Conservation (phyloP, 148 eudicot genomes). For the Amaranthus cruentus region DNA sequence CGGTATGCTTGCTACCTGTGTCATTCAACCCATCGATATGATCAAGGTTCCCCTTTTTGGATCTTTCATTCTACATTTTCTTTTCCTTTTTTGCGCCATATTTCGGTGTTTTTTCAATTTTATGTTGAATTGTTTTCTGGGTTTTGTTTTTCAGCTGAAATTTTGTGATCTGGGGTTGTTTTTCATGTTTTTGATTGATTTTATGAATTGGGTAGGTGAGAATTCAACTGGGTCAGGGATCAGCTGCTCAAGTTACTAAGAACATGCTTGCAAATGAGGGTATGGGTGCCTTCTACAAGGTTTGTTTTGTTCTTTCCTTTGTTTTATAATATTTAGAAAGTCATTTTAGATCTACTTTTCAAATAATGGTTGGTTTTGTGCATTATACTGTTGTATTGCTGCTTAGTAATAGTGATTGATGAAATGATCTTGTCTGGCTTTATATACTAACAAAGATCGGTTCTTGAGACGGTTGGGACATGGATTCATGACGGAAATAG, state of each 20-base stretch:
- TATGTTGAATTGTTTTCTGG: neutral
- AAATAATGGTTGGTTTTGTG: neutral
- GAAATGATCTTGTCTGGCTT: neutral
- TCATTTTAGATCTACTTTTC: neutral
- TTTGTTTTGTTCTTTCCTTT: conserved; percentile 18
- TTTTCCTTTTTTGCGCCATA: neutral
- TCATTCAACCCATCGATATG: conserved; percentile 46
- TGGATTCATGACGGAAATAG: neutral
- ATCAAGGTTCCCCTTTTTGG: conserved; percentile 24
- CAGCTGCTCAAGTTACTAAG: conserved; percentile 63
- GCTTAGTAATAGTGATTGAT: neutral
- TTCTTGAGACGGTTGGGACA: neutral
- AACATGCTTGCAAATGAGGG: conserved; percentile 88
- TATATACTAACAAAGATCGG: neutral
- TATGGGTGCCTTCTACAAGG: conserved; percentile 93
- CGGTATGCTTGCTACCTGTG: conserved; percentile 48
- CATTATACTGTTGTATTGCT: neutral
- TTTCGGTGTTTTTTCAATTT: neutral
- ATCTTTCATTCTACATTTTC: neutral
- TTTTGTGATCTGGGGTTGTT: conserved; percentile 1
- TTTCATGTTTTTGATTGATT: neutral
- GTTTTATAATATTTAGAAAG: too few relatives aligned
- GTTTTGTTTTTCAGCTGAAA: neutral
- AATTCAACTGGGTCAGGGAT: conserved; percentile 96
- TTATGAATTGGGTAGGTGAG: conserved; percentile 61